Percentiles rank a stretch among this genome's conserved stretches.
Evolutionary conservation across 2,329 filamentous ascomycete species (phyloP).

Genomic region (Claviceps spartinae): DNA sequence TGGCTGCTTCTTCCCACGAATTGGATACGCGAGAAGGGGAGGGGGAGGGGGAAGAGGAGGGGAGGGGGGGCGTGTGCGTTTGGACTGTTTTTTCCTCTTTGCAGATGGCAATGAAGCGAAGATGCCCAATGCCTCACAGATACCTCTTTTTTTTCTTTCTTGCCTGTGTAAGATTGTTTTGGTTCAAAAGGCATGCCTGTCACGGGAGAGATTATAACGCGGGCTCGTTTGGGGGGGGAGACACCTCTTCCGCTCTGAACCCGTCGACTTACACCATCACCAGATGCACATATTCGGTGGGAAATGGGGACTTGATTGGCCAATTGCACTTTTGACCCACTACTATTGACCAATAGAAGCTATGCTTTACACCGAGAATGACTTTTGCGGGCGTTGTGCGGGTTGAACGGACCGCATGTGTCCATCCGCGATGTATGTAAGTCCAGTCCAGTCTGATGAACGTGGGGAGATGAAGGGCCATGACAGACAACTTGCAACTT

Average conservation of each 20-base stretch:
- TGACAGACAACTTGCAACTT: too few relatives aligned
- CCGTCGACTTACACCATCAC: conserved; percentile 25
- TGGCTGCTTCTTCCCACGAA: conserved; percentile 22
- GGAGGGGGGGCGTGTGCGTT: conserved; percentile 10
- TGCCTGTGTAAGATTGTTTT: conserved; percentile 23
- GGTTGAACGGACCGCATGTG: too few relatives aligned
- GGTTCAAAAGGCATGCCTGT: conserved; percentile 23
- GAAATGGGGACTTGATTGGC: conserved; percentile 17
- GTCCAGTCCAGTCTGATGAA: too few relatives aligned
- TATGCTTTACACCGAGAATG: conserved; percentile 16
- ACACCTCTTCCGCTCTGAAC: conserved; percentile 15
- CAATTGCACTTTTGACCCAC: conserved; percentile 8
- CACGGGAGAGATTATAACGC: conserved; percentile 25
- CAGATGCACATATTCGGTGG: conserved; percentile 19
- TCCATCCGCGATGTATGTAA: too few relatives aligned
- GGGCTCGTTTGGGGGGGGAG: conserved; percentile 17
- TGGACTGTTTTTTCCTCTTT: conserved; percentile 5
- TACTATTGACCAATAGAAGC: conserved; percentile 16
- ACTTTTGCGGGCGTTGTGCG: too few relatives aligned
- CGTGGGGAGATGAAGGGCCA: too few relatives aligned
- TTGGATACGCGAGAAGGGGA: conserved; percentile 16
- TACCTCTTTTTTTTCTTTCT: conserved; percentile 10
- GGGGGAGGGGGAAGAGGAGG: not conserved
- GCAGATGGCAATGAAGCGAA: conserved; percentile 25
- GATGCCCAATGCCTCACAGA: conserved; percentile 25